Conservation (phyloP, 768 basidiomycete species). For the Kondoa subrosea region DNA sequence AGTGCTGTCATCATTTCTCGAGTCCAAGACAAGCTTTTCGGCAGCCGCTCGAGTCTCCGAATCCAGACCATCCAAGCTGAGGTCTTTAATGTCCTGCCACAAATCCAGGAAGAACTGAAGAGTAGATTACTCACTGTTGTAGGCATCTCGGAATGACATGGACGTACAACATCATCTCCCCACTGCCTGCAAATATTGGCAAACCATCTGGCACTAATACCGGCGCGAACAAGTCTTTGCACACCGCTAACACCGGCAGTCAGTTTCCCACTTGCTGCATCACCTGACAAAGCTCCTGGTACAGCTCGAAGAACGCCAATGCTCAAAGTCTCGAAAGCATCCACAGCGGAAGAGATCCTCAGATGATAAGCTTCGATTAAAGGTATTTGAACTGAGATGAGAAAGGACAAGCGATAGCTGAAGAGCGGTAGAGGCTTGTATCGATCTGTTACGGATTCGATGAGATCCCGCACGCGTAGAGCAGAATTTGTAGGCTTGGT, state of each 20-base stretch:
- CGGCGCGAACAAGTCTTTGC: constrained; percentile 66
- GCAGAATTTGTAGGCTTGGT: constrained; percentile 66
- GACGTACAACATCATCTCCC: constrained; percentile 73
- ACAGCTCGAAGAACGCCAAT: constrained; percentile 75
- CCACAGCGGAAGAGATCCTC: constrained; percentile 65
- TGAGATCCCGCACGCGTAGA: constrained; percentile 58
- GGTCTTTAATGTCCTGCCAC: constrained; percentile 58
- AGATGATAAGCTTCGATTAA: constrained; percentile 57
- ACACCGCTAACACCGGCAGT: constrained; percentile 72
- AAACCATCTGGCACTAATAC: constrained; percentile 62
- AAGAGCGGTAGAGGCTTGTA: constrained; percentile 72
- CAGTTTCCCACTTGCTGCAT: constrained; percentile 37
- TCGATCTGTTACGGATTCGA: constrained; percentile 89
- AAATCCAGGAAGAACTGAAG: constrained; percentile 82
- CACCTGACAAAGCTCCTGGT: constrained; percentile 65
- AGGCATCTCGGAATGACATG: background rate
- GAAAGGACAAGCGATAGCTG: constrained; percentile 61
- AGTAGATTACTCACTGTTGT: background rate
- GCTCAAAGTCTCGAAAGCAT: constrained; percentile 84
- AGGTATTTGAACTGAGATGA: constrained; percentile 69
- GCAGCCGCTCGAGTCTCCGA: constrained; percentile 19
- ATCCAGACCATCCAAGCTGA: constrained; percentile 29
- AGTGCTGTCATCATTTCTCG: constrained; percentile 10
- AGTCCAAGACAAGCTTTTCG: background rate
- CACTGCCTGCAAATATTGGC: constrained; percentile 53